These are phyloP conservation scores for Collybia sp. DNA, from an alignment of 768 basidiomycete species.

Conservation along the genomic window DNA sequence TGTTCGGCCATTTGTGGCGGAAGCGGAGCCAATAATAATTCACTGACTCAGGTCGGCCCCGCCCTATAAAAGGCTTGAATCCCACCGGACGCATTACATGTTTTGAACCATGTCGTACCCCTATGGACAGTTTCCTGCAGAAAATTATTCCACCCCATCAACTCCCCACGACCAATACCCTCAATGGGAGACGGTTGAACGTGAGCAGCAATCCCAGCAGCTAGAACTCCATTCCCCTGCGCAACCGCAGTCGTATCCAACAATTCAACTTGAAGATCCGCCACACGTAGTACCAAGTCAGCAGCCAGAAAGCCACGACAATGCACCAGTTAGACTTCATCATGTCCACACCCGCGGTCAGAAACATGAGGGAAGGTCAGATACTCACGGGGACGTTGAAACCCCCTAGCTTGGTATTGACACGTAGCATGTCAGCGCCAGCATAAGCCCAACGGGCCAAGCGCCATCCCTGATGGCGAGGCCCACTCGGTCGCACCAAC, in stretches of 20 bases:
- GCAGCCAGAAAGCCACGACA: constrained; percentile 17
- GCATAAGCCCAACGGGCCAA: constrained; percentile 10
- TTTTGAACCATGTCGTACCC: constrained; percentile 40
- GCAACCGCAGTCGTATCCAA: constrained; percentile 17
- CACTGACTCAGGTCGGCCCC: constrained; percentile 25
- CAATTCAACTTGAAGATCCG: constrained; percentile 25
- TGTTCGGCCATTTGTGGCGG: constrained; percentile 20
- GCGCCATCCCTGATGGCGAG: constrained; percentile 8
- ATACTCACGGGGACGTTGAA: constrained; percentile 17
- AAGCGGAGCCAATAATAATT: constrained; percentile 12
- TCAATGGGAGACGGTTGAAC: constrained; percentile 37
- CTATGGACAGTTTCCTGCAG: constrained; percentile 37
- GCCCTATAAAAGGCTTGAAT: constrained; percentile 27
- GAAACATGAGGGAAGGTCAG: constrained; percentile 19
- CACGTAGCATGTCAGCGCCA: constrained; percentile 15
- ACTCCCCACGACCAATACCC: constrained; percentile 39
- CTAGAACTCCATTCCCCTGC: constrained; percentile 17
- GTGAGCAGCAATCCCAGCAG: constrained; percentile 32
- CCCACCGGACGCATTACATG: constrained; percentile 17
- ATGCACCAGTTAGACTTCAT: constrained; percentile 25
- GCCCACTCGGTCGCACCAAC: constrained; percentile 14
- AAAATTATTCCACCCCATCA: constrained; percentile 42
- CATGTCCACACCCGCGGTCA: constrained; percentile 12
- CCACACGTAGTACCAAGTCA: constrained; percentile 25
- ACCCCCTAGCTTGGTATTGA: constrained; percentile 16